Evolutionary conservation across 2,329 filamentous ascomycete genomes (phyloP).

Genomic region (Fusarium setosum): DNA sequence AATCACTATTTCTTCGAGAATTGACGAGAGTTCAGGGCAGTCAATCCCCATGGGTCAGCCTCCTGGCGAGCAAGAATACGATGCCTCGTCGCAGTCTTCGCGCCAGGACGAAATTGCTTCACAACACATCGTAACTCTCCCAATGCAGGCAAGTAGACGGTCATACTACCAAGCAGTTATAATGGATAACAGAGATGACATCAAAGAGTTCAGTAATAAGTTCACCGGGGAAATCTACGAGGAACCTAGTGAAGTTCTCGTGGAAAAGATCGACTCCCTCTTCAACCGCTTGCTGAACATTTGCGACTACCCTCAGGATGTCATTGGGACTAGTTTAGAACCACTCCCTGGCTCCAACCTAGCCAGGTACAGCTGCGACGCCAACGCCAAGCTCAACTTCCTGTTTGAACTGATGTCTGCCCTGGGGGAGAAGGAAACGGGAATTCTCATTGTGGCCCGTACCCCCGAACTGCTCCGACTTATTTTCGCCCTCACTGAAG

Average conservation of each 20-base stretch:
- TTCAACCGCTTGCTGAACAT: slow-evolving; percentile 63
- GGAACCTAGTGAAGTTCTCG: slow-evolving; percentile 52
- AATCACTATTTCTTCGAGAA: slow-evolving; percentile 25
- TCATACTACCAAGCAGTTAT: slow-evolving; percentile 64
- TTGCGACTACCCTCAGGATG: slow-evolving; percentile 67
- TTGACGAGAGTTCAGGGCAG: slow-evolving; percentile 37
- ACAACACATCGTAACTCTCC: slow-evolving; percentile 66
- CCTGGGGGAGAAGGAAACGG: slow-evolving; percentile 57
- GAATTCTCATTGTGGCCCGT: slow-evolving; percentile 65
- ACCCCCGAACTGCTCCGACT: slow-evolving; percentile 62
- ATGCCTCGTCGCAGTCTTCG: slow-evolving; percentile 31
- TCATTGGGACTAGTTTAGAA: slow-evolving; percentile 56
- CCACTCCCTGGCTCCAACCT: slow-evolving; percentile 53
- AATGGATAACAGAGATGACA: slow-evolving; percentile 53
- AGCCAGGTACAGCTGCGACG: slow-evolving; percentile 65
- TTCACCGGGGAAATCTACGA: slow-evolving; percentile 54
- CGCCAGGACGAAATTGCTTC: slow-evolving; percentile 9
- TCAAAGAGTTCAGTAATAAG: slow-evolving; percentile 57
- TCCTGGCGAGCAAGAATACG: slow-evolving; percentile 36
- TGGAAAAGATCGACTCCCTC: slow-evolving; percentile 62
- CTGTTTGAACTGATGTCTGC: slow-evolving; percentile 59
- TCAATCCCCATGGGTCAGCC: slow-evolving; percentile 43
- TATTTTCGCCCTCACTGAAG: slow-evolving; percentile 60
- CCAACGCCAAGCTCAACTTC: slow-evolving; percentile 71
- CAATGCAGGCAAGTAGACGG: slow-evolving; percentile 64